These are phyloP conservation scores for Niveomyces coronatus DNA, from an alignment of 2,329 filamentous ascomycete genomes.

Conservation along the genomic window DNA sequence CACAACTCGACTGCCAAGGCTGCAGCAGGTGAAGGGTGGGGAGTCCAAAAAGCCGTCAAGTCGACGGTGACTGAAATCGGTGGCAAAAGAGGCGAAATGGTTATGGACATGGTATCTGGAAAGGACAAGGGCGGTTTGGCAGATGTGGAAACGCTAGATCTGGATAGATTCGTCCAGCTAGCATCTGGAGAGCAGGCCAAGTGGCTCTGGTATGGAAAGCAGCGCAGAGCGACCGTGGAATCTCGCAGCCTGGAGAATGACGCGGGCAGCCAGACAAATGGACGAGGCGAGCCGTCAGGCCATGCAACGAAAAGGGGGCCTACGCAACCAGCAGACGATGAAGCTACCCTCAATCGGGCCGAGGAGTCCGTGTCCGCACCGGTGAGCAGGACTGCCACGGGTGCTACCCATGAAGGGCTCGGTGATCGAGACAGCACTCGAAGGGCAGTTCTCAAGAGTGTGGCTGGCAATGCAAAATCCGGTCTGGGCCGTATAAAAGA, in stretches of 20 bases:
- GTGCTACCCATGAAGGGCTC: constrained; percentile 32
- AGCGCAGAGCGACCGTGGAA: constrained; percentile 50
- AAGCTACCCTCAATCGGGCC: constrained; percentile 3
- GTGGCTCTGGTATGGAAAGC: constrained; percentile 92
- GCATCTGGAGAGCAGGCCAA: constrained; percentile 75
- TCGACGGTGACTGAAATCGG: constrained; percentile 89
- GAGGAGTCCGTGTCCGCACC: constrained; percentile 1
- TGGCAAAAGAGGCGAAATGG: constrained; percentile 86
- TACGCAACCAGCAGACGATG: constrained; percentile 29
- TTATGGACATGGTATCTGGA: constrained; percentile 86
- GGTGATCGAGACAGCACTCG: constrained; percentile 48
- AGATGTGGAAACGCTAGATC: constrained; percentile 84
- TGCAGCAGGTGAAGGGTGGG: constrained; percentile 81
- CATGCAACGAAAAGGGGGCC: constrained; percentile 16
- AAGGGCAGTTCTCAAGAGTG: constrained; percentile 64
- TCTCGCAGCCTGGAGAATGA: constrained; percentile 39
- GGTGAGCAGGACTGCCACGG: not conserved
- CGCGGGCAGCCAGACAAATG: not conserved
- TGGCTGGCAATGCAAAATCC: constrained; percentile 70
- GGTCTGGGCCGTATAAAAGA: constrained; percentile 81
- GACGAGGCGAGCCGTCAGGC: not conserved
- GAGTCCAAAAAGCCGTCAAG: constrained; percentile 87
- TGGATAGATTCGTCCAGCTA: constrained; percentile 71
- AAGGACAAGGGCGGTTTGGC: constrained; percentile 83
- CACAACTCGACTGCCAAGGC: constrained; percentile 83